Evolutionary conservation across 495 filamentous ascomycete species (phyloP).

Genomic region (Astrocystis sublimbata): DNA sequence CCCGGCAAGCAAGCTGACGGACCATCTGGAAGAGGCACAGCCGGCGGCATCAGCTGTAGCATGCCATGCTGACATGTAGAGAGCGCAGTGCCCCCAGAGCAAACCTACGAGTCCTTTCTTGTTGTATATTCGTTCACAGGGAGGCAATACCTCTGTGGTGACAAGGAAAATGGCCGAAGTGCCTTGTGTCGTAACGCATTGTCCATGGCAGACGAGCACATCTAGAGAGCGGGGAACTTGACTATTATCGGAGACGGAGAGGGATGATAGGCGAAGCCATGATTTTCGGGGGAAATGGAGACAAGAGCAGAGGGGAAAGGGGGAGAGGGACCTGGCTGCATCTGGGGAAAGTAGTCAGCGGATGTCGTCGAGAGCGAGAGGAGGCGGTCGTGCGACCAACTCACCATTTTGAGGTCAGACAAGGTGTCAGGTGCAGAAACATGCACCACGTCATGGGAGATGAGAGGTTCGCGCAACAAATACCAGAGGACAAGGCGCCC

Average conservation of each 20-base stretch:
- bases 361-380: conserved; percentile 9
- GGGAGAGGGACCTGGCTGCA: neutral
- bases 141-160: neutral
- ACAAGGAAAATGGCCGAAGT: neutral
- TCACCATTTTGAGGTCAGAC: conserved; percentile 19
- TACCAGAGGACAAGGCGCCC: neutral
- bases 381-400: conserved; percentile 10
- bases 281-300: conserved; percentile 2
- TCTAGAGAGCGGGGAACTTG: neutral
- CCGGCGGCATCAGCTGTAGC: neutral
- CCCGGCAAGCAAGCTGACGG: conserved; percentile 4
- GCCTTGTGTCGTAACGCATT: neutral
- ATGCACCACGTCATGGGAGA: conserved; percentile 2
- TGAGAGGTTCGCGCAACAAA: conserved; percentile 3
- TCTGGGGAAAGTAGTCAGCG: conserved; percentile 7
- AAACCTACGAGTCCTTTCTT: neutral
- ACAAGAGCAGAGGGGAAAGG: neutral
- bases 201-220: neutral
- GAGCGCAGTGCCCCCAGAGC: neutral
- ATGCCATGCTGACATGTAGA: neutral
- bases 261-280: neutral
- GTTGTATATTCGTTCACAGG: neutral
- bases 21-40: neutral
- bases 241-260: neutral
- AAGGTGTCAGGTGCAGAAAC: conserved; percentile 19